Base-by-base conservation (phyloP, 1,284 basidiomycete genomes). In the Cryptococcus hybrid region DNA sequence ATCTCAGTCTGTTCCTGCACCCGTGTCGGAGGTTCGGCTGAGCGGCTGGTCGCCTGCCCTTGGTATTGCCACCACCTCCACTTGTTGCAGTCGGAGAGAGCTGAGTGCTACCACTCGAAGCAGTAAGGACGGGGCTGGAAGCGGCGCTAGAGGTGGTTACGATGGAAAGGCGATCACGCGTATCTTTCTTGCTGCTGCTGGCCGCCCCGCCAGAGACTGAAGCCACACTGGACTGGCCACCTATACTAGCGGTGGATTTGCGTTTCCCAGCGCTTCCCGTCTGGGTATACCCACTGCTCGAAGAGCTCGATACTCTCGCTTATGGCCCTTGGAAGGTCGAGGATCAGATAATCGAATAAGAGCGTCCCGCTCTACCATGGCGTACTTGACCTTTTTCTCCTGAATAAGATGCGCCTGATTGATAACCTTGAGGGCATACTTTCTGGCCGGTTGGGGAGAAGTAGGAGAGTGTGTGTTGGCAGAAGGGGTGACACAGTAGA, bases 351-450 rank as follows among this genome's bases (percentile, higher is more conserved):
- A 72, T 1, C 76, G 64, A 49, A 81, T 78, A 34, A 82, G 68
- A 9, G 81, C 80, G 56, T 82, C 80, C 5, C 80, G 74, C 67
- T 82, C 81, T 51, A 82, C 79, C 55, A 79, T 73, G n/a, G 81
- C 81, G 59, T 82, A 82, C 57, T 82, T 81, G 3, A 75, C 78
- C 67, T 82, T 82, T 24, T 80, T 80, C 68, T 82, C 80, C 51
- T 78, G 75, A 24, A 79, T 64, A 24, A 80, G 73, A 54, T 79
- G 78, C 18, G 70, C 68, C 63, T 82, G 81, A 62, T 82, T 80
- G 63, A 82, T 79, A 36, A 81, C 78, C 57, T 82, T 82, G 67
- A 82, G 75, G 6, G 81, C 81, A 59, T 79, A 82, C 44, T 73
- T 64, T 7, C 63, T 39, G 51, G 66, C 49, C 12, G 66, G 42